Evolutionary conservation across 352 stramenopile genomes (phyloP), one percentile per base, ranked within the genome.

Genomic region (Phytophthora colocasiae): DNA sequence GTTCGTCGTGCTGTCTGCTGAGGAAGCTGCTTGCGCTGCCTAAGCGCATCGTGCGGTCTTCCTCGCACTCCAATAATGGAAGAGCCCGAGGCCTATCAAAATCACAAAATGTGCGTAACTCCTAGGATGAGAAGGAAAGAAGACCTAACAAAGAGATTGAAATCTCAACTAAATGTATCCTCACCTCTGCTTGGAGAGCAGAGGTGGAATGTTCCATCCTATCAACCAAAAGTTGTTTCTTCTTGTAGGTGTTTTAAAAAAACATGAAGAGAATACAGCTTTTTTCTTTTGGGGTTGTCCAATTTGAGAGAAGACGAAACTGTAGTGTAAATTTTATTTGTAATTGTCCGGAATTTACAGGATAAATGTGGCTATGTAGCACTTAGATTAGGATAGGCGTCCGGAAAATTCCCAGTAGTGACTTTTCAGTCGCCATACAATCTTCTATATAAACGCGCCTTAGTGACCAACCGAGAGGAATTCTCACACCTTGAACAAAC

Each of bases 1-100:
- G 58, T 77, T 85, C 45, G 58, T 84, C 46, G 48, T 80, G 36
- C 57, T 83, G 65, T 64, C 64, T 34, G 26, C 66, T 12, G 22
- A 78, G 51, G 66, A 71, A 40, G 61, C 56, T 53, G 69, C 69
- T 19, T 77, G 69, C 48, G 69, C 66, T 56, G 70, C 70, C 12
- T 78, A 69, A 75, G 70, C 59, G 57, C 29, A 48, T 14, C 22
- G 38, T 26, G 52, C 41, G 46, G 49, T 15, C 24, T 49, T 9
- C 58, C 40, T 64, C 51, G 48, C 51, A 57, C 55, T 71, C 24
- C 17, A 69, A 29, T 56, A 31, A 26, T 44, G 60, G 50, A 64
- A 69, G 47, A 73, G 43, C 48, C 31, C 47, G 49, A 69, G 65
- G 46, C 9, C n/a, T 45, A 12, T 32, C 44, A 56, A 57, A 66